These are phyloP conservation scores for Atalantia buxifolia DNA, from an alignment of 345 rosid genomes.

Conservation along the genomic window DNA sequence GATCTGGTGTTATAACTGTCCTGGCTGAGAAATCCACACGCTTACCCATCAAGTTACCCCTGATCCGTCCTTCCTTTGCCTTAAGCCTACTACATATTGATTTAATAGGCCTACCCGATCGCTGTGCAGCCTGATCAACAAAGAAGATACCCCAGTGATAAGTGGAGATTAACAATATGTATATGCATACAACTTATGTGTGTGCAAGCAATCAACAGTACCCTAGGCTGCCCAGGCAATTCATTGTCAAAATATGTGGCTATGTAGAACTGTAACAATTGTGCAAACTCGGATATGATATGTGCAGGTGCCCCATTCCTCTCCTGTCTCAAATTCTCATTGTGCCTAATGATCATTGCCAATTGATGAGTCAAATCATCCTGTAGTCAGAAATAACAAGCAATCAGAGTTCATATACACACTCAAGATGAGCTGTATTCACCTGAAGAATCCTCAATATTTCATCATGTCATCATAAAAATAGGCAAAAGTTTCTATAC, in stretches of 20 bases:
- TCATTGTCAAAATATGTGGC: slow-evolving; percentile 97
- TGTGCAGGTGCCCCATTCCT: slow-evolving; percentile 94
- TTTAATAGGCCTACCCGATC: slow-evolving; percentile 94
- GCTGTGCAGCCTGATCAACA: slow-evolving; percentile 75
- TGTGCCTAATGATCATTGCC: slow-evolving; percentile 90
- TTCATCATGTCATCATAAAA: neutral
- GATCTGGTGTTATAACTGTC: slow-evolving; percentile 97
- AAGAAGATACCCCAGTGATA: slow-evolving; percentile 10
- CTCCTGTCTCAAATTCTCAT: slow-evolving; percentile 85
- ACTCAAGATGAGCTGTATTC: neutral
- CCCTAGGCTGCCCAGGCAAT: slow-evolving; percentile 98
- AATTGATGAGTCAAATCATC: slow-evolving; percentile 95
- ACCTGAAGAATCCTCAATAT: neutral
- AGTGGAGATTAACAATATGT: neutral
- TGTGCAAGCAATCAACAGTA: slow-evolving; percentile 20
- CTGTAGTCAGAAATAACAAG: slow-evolving; percentile 39
- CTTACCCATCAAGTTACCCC: slow-evolving; percentile 97
- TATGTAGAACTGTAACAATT: slow-evolving; percentile 86
- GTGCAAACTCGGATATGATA: slow-evolving; percentile 89
- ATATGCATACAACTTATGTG: neutral
- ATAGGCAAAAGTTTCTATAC: neutral
- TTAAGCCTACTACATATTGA: slow-evolving; percentile 94
- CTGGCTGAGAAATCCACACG: slow-evolving; percentile 96
- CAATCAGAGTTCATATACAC: slow-evolving; percentile 2
- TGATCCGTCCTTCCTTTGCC: slow-evolving; percentile 94